A percentile compares a stretch with the other conserved stretches of the same genome.
These are phyloP conservation scores for Colletotrichum eremochloae DNA, from an alignment of 2,329 filamentous ascomycete genomes.

Conservation along the genomic window DNA sequence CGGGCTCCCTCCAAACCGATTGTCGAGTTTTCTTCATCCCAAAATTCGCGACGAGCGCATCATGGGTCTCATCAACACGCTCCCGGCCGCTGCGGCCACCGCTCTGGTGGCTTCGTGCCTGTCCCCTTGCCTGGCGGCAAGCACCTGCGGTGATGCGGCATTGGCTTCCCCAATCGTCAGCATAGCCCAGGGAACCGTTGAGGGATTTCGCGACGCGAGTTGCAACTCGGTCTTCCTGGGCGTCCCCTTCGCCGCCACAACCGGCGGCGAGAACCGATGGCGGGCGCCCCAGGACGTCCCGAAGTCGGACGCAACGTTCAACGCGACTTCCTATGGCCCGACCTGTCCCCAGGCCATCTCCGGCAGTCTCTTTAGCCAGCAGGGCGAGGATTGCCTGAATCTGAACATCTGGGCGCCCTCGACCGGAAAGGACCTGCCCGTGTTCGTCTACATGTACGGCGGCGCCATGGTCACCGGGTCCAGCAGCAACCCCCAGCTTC, in stretches of 20 bases:
- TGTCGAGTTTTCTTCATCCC: slow-evolving; percentile 5
- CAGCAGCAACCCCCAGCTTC: slow-evolving; percentile 55
- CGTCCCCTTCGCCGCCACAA: slow-evolving; percentile 55
- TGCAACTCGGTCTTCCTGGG: slow-evolving; percentile 54
- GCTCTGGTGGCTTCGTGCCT: slow-evolving; percentile 24
- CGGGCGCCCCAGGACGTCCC: slow-evolving; percentile 47
- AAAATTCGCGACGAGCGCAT: neutral
- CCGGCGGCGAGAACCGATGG: slow-evolving; percentile 54
- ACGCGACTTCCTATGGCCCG: slow-evolving; percentile 47
- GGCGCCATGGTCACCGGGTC: slow-evolving; percentile 58
- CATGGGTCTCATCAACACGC: slow-evolving; percentile 33
- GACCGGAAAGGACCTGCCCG: slow-evolving; percentile 47
- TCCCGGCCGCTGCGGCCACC: slow-evolving; percentile 13
- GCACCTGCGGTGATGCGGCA: slow-evolving; percentile 14
- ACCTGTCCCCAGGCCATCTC: slow-evolving; percentile 48
- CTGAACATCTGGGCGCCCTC: slow-evolving; percentile 55
- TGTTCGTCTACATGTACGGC: slow-evolving; percentile 60
- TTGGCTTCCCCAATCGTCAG: slow-evolving; percentile 29
- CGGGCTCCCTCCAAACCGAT: neutral
- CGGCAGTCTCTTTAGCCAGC: slow-evolving; percentile 42
- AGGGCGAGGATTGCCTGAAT: slow-evolving; percentile 58
- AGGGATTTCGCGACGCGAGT: slow-evolving; percentile 53
- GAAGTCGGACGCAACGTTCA: slow-evolving; percentile 42
- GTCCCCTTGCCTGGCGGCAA: slow-evolving; percentile 8
- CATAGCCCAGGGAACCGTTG: slow-evolving; percentile 50